Evolutionary conservation across 495 filamentous ascomycete genomes (phyloP), one percentile per base, ranked within the genome.

Genomic region (Daldinia loculata): DNA sequence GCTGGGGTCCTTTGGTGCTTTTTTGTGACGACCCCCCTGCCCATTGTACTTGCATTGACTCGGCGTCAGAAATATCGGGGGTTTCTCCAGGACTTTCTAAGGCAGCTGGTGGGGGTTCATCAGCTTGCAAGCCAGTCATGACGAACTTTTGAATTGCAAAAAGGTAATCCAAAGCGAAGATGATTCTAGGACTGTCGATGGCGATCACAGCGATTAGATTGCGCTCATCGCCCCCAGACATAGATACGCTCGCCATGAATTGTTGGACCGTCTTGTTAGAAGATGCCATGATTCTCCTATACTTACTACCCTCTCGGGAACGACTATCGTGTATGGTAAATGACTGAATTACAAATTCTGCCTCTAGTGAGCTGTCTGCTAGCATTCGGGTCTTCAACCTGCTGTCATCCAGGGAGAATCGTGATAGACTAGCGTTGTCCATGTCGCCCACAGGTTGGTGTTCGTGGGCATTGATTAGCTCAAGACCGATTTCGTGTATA

Each of bases 251-350:
- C 38, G 95, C 95, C 96, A 99, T 98, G 76, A 98, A 97, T 80
- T 98, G 95, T 75, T 97, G 92, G 9, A 95, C 94, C 57, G 91
- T 90, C 67, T 93, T 92, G 77, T 98, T 98, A 74, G 93, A 92
- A 69, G 96, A 89, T 24, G 95, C 94, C 95, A 99, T 98, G 79
- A 98, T 97, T 77, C 96, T 97, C 48, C 93, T 88, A 86, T 95
- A 99, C 78, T 97, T 97, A 79, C 97, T 98, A 7, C 89, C 92
- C 67, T 95, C 93, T 51, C 88, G 84, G 29, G 87, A 89, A 55
- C 95, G 89, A 68, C 91, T 98, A 75, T 99, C 95, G 52, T 90
- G 88, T 70, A 98, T 97, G 0, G 94, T 97, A 77, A 99, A 96
- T 0, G 95, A 95, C 66, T 97, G 91, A 27, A 98, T 93, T 55